Conservation (phyloP, 1,284 basidiomycete genomes). For the Caloboletus inedulis region DNA sequence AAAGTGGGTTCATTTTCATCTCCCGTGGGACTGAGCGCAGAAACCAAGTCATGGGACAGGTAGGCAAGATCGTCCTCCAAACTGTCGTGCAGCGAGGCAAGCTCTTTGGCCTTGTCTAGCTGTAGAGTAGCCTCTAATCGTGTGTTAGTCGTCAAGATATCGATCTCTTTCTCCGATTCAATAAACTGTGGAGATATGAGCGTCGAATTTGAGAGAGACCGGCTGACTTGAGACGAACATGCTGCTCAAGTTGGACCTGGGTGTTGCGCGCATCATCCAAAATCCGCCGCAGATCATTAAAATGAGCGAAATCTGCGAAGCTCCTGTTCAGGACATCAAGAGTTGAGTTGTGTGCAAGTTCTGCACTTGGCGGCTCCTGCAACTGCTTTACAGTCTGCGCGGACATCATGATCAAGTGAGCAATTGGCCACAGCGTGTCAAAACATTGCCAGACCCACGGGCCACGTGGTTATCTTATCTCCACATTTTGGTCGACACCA, state of each 20-base stretch:
- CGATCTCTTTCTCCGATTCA: conserved; percentile 47
- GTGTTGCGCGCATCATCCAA: conserved; percentile 37
- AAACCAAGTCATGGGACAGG: conserved; percentile 65
- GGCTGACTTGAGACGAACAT: conserved; percentile 38
- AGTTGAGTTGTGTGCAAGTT: conserved; percentile 41
- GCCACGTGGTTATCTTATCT: conserved; percentile 25
- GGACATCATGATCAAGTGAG: conserved; percentile 39
- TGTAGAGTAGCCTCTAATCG: conserved; percentile 42
- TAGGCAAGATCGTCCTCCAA: conserved; percentile 73
- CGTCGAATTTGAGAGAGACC: conserved; percentile 23
- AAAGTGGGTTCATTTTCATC: conserved; percentile 54
- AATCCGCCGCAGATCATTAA: conserved; percentile 43
- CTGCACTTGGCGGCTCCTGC: conserved; percentile 44
- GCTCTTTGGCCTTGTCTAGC: conserved; percentile 63
- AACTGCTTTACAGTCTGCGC: conserved; percentile 49
- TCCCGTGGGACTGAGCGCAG: conserved; percentile 43
- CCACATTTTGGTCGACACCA: not conserved
- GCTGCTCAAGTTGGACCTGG: conserved; percentile 39
- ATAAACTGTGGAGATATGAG: conserved; percentile 55
- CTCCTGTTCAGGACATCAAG: conserved; percentile 45
- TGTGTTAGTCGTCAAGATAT: conserved; percentile 44
- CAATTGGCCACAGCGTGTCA: not conserved
- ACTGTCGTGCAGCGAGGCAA: conserved; percentile 72
- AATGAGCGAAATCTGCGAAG: conserved; percentile 46
- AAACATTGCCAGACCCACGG: not conserved